Percentiles rank a stretch among this genome's conserved stretches.
phyloP scores from a whole-genome alignment of 2,329 filamentous ascomycete genomes.

The Aspergillus clavatus region DNA sequence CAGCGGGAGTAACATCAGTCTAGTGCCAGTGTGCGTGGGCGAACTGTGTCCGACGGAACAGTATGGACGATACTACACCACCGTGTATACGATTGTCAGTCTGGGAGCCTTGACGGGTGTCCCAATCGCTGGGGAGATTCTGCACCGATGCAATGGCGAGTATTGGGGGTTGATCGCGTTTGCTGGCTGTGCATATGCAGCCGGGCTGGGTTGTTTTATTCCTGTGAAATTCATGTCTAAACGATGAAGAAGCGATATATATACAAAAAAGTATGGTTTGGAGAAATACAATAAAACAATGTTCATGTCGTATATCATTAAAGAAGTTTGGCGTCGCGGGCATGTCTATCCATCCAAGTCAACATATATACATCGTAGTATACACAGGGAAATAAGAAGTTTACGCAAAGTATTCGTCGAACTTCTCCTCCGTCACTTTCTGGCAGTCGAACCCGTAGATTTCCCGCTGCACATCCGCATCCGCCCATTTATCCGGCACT shows the following conservation, averaged over 20 bases:
- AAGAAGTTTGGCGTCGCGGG: not conserved
- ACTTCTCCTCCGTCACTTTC: constrained; percentile 47
- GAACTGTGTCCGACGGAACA: constrained; percentile 46
- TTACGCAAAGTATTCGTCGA: constrained; percentile 20
- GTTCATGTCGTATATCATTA: not conserved
- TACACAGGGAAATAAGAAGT: constrained; percentile 2
- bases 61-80: constrained; percentile 47
- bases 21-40: constrained; percentile 44
- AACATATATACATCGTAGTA: not conserved
- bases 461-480: constrained; percentile 63
- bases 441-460: constrained; percentile 62
- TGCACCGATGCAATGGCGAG: no score
- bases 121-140: constrained; percentile 44
- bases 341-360: not conserved
- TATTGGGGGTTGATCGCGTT: constrained; percentile 26
- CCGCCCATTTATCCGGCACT: constrained; percentile 62
- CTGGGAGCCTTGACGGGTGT: constrained; percentile 46
- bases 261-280: not conserved
- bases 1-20: constrained; percentile 45
- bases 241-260: not conserved
- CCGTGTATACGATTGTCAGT: constrained; percentile 44
- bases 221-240: constrained; percentile 33
- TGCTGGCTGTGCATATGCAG: constrained; percentile 18
- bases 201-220: constrained; percentile 15
- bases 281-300: not conserved